Base-by-base conservation (phyloP, 202 grass and related monocot species). In the Schoenoplectus tabernaemontani region DNA sequence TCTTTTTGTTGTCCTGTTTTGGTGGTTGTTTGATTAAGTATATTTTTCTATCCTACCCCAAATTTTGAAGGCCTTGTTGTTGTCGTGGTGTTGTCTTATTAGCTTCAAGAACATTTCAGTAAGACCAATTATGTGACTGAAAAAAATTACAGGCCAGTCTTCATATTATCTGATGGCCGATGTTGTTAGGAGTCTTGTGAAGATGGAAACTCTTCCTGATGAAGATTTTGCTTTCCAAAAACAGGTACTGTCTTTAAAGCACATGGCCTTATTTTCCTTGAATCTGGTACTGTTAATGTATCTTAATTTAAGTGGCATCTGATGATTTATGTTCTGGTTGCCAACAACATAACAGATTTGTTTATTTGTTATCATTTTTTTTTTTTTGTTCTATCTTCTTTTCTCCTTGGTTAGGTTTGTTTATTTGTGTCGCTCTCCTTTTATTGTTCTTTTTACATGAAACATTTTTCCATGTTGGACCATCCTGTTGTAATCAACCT, bases 141-240 rank as follows among this genome's bases (percentile, higher is more conserved):
- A 51, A n/a, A n/a, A 38, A 81, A 82, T 42, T 82, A 73, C 71
- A 98, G 91, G 95, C 8, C 83, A 89, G 82, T 90, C 85, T 86
- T 92, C 91, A 46, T 84, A 63, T 50, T 64, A 89, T 75, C 83
- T 98, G 74, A 91, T 98, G 86, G 74, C 84, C 36, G 88, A 89
- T 83, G 95, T 88, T 76, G 71, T 95, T 75, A 88, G 64, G 81
- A 90, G 81, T 69, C 69, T 98, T 81, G 86, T 85, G 75, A 86
- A 98, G 56, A 93, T 97, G 89, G 85, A 93, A 83, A 90, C 87
- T 48, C 61, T 95, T 80, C 82, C 88, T 47, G 91, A 98, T 85
- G 95, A 89, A 22, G 88, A 95, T 71, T 98, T 92, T 46, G 81
- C 91, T 77, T 95, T 86, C 78, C 72, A 86, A 82, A 95, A 95